Percentiles rank a stretch among this genome's conserved stretches.
phyloP scores from a whole-genome alignment of 2,329 filamentous ascomycete genomes.

The Nemania abortiva region DNA sequence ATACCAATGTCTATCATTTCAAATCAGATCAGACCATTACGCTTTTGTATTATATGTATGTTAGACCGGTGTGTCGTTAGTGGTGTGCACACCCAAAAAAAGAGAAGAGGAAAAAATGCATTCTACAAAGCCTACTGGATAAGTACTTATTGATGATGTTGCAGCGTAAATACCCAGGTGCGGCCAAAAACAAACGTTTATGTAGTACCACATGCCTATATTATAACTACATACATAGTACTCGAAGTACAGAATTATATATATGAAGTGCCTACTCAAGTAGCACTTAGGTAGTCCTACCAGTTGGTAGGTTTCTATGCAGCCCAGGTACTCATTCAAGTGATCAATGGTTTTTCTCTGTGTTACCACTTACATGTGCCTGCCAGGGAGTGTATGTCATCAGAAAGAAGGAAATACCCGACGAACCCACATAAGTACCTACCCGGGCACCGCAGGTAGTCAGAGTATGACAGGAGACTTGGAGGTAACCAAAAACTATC shows the following conservation, averaged over 20 bases:
- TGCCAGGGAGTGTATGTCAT: background rate
- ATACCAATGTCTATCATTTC: background rate
- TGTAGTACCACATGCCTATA: background rate
- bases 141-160: slow-evolving; percentile 17
- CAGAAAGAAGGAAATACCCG: slow-evolving; percentile 8
- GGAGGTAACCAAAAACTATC: slow-evolving; percentile 8
- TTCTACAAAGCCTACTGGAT: background rate
- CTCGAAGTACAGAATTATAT: background rate
- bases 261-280: background rate
- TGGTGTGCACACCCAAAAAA: background rate
- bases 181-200: slow-evolving; percentile 6
- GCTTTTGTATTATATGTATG: background rate
- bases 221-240: background rate
- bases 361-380: slow-evolving; percentile 2
- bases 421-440: slow-evolving; percentile 16
- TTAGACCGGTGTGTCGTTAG: background rate
- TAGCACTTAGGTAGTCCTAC: background rate
- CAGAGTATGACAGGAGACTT: slow-evolving; percentile 1
- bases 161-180: slow-evolving; percentile 9
- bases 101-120: background rate
- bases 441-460: background rate
- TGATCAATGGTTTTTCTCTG: background rate
- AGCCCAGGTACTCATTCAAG: background rate
- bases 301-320: slow-evolving; percentile 8
- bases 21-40: slow-evolving; percentile 3